Conservation (phyloP, 805 yeast species). For the Candida khao-thaluensis region DNA sequence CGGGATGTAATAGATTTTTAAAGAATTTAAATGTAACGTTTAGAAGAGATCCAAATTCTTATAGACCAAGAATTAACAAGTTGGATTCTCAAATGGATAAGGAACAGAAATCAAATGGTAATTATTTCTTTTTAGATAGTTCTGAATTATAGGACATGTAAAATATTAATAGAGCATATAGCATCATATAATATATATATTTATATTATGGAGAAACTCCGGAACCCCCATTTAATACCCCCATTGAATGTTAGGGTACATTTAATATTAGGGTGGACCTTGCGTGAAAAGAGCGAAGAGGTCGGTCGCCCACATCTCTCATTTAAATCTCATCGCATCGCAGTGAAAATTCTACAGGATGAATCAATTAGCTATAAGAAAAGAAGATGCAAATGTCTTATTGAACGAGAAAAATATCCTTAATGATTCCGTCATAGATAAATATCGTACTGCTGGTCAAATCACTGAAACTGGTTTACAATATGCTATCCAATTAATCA, state of each 20-base stretch:
- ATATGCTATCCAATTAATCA: constrained; percentile 64
- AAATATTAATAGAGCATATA: constrained; percentile 8
- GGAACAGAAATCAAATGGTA: constrained; percentile 90
- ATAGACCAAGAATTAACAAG: constrained; percentile 98
- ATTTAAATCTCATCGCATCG: constrained; percentile 10
- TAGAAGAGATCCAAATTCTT: constrained; percentile 98
- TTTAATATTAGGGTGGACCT: no score
- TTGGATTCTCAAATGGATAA: constrained; percentile 98
- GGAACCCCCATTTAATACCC: no score
- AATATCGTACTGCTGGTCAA: constrained; percentile 87
- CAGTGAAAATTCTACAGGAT: constrained; percentile 7
- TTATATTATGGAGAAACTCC: no score
- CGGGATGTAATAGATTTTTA: constrained; percentile 96
- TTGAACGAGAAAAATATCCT: constrained; percentile 72
- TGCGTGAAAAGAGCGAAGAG: no score
- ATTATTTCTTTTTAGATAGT: constrained; percentile 92
- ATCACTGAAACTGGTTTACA: constrained; percentile 78
- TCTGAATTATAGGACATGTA: constrained; percentile 30
- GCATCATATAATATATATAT: constrained; percentile 5
- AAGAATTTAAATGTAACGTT: constrained; percentile 96
- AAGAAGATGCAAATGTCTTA: constrained; percentile 69
- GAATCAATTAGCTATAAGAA: constrained; percentile 66
- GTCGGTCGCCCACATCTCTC: no score
- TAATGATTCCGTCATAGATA: constrained; percentile 61
- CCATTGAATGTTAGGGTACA: no score